Base-by-base conservation (phyloP, 2,329 filamentous ascomycete genomes). In the Escovopsis sp. region DNA sequence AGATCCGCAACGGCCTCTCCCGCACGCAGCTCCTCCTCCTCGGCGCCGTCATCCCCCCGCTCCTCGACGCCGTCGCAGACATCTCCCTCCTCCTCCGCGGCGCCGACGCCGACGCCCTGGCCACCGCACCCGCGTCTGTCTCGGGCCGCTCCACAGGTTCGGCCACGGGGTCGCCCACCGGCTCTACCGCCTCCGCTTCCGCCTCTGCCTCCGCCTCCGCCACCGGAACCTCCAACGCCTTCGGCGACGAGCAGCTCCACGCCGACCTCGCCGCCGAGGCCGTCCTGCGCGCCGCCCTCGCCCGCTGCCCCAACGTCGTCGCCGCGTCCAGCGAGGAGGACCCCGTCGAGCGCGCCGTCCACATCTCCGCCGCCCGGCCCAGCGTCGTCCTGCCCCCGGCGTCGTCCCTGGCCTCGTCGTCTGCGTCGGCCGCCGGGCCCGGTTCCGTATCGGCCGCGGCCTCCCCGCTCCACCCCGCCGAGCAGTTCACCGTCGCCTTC, bases 301-400 rank as follows among this genome's bases (percentile, higher is more conserved):
- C 57, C 0, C 38, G 41, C 1, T 70, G 66, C 31, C 54, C 63
- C 0, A 49, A 60, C 1, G 60, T 72, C 2, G 53, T 53, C 11
- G 64, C 66, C 0, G 69, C 68, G 2, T 72, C 66, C 52, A 72
- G 70, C 48, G 72, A 77, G 47, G 72, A 77, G 46, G 71, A 76
- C 35, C 71, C 71, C 0, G 47, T 70, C 1, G 71, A 75, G 50
- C 16, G 50, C 26, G 43, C 55, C 35, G 28, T 41, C 27, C 40
- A 48, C 37, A 34, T 25, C 29, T 27, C 12, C 19, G 33, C 11
- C 2, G 27, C n/a, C n/a, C n/a, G n/a, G n/a, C n/a, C 10, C 21
- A 10, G 21, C 21, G 21, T 23, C 21, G 21, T 5, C 21, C n/a
- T n/a, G 21, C 6, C n/a, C n/a, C n/a, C n/a, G n/a, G n/a, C n/a